Evolutionary conservation across 768 basidiomycete genomes (phyloP), one percentile per base, ranked within the genome.

Genomic region (Tylopilus sp.): DNA sequence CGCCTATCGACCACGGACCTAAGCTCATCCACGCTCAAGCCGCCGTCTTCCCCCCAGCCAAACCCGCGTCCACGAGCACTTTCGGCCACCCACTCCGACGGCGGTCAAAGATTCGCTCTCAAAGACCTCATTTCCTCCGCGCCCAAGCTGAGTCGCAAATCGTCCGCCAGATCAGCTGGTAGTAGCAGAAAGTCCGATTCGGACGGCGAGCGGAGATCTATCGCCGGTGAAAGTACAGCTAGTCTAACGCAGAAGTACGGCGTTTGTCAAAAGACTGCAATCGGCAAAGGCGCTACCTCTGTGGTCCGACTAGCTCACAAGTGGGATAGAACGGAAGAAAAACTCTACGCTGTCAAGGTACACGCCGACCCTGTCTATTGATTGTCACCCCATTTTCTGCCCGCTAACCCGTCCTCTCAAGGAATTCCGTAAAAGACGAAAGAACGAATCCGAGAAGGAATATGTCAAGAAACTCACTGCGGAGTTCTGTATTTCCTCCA

Each of bases 381-480:
- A 33, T 36, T 26, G 17, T 33, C 25, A 11, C 12, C 23, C 31
- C 52, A 9, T 43, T 18, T 11, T 13, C n/a, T 13, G 1, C 22
- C 17, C 22, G 9, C 42, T 35, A 7, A 46, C 11, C 12, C 46
- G n/a, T 21, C 23, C 48, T 26, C 48, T 26, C 46, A 55, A 95
- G 93, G 95, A 99, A 73, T 99, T 99, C 78, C 88, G 95, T 47
- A 98, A 97, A 70, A 83, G 95, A 56, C 83, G 95, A 61, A 95
- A 95, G 81, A 97, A 95, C 64, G 95, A 99, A 75, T 85, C 94
- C 6, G 95, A 99, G 72, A 97, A 97, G 70, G 95, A 99, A 75
- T 99, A 99, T 64, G 86, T 99, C 74, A 99, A 99, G 83, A 99
- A 99, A 71, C 87, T 99, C 61, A 99, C 95, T 6, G 93, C 95